phyloP scores from a whole-genome alignment of 2,329 filamentous ascomycete genomes.

The Hyphodiscus sp. region DNA sequence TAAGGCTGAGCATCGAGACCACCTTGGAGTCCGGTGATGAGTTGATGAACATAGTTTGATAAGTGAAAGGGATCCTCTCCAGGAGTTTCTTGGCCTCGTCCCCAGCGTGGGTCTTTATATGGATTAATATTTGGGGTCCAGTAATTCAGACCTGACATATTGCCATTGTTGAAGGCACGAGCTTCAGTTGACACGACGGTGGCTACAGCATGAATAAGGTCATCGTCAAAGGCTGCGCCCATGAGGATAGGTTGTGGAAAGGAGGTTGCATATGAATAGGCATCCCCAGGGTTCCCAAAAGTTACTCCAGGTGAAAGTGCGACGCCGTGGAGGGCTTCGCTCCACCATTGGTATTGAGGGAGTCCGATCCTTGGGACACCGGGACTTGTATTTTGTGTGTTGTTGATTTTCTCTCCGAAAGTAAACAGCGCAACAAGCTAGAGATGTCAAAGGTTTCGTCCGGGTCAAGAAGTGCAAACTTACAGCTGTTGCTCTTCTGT shows the following conservation, averaged over 20 bases:
- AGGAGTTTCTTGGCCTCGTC: constrained; percentile 53
- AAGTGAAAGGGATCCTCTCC: constrained; percentile 49
- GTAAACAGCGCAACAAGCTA: constrained; percentile 10
- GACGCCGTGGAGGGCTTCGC: constrained; percentile 57
- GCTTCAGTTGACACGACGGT: constrained; percentile 52
- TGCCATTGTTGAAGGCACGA: constrained; percentile 57
- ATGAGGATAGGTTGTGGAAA: constrained; percentile 60
- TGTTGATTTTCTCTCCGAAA: constrained; percentile 13
- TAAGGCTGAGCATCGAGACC: constrained; percentile 31
- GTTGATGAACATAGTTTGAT: constrained; percentile 43
- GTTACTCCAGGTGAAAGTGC: constrained; percentile 47
- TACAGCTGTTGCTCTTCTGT: constrained; percentile 15
- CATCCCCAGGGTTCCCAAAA: constrained; percentile 42
- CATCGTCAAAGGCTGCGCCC: constrained; percentile 58
- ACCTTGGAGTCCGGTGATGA: constrained; percentile 49
- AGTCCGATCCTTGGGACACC: constrained; percentile 19
- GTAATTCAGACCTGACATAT: constrained; percentile 48
- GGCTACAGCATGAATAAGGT: constrained; percentile 50
- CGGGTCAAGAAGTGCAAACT: neutral
- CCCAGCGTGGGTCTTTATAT: constrained; percentile 58
- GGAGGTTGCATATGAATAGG: constrained; percentile 53
- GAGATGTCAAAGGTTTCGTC: neutral
- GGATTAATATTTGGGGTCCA: constrained; percentile 65
- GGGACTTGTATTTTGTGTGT: constrained; percentile 9
- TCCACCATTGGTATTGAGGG: constrained; percentile 52